Evolutionary conservation across 371 early-diverging fungal genomes (phyloP).

Genomic region (Fennellomyces sp.): DNA sequence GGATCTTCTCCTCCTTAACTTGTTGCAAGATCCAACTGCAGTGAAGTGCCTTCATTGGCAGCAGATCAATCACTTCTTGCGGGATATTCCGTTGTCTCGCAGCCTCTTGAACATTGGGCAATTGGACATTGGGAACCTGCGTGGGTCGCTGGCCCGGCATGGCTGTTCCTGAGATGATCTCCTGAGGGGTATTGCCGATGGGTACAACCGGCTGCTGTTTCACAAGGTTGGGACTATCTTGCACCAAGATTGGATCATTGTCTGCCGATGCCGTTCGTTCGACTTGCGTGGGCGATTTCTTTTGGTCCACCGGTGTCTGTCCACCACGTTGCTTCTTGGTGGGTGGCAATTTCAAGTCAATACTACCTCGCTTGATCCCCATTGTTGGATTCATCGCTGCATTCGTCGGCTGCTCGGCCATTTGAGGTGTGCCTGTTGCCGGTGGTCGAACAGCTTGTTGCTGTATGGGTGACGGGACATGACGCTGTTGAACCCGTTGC

Average conservation of each 20-base stretch:
- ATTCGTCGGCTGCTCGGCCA: constrained; percentile 1
- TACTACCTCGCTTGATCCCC: constrained; percentile 40
- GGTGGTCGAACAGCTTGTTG: constrained; percentile 1
- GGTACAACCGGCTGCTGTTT: background rate
- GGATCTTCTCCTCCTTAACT: constrained; percentile 27
- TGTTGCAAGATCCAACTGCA: constrained; percentile 37
- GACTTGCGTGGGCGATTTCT: constrained; percentile 1
- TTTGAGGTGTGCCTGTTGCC: constrained; percentile 5
- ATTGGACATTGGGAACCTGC: constrained; percentile 12
- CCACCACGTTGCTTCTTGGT: constrained; percentile 36
- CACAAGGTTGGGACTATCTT: background rate
- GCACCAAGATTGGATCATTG: background rate
- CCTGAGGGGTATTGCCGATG: background rate
- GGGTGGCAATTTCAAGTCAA: constrained; percentile 47
- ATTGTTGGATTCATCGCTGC: constrained; percentile 6
- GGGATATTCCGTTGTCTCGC: constrained; percentile 37
- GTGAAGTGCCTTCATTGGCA: constrained; percentile 38
- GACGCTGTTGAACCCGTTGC: constrained; percentile 23
- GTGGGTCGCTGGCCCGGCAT: background rate
- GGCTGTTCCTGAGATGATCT: background rate
- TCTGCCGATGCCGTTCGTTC: constrained; percentile 4
- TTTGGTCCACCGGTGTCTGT: constrained; percentile 7
- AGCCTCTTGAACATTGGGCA: constrained; percentile 27
- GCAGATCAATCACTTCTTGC: constrained; percentile 29
- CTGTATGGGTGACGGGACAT: constrained; percentile 1